A percentile compares a stretch with the other conserved stretches of the same genome.
phyloP scores from a whole-genome alignment of 495 filamentous ascomycete species.

The Stereocaulon alpinum region DNA sequence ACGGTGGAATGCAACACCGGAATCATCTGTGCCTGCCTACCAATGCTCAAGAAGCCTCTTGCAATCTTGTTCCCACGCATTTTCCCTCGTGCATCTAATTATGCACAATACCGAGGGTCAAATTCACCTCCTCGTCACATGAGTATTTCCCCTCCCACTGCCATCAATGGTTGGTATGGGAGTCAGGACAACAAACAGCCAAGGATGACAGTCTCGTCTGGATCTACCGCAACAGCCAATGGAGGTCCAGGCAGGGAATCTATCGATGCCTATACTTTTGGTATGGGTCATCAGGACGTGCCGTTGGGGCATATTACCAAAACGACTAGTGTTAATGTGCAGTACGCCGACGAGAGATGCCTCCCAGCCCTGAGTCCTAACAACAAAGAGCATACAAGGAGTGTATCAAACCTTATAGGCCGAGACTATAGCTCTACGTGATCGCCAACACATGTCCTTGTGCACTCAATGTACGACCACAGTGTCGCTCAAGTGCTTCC shows the following conservation, averaged over 20 bases:
- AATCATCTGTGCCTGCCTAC: slow-evolving; percentile 40
- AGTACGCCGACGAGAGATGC: slow-evolving; percentile 3
- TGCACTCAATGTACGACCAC: no score
- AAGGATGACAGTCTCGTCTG: background rate
- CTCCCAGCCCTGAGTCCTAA: background rate
- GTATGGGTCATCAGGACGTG: background rate
- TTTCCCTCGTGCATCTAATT: slow-evolving; percentile 16
- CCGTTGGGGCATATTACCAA: slow-evolving; percentile 12
- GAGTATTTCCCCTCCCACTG: background rate
- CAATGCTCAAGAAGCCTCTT: slow-evolving; percentile 29
- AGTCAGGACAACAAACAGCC: slow-evolving; percentile 4
- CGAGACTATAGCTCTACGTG: slow-evolving; percentile 1
- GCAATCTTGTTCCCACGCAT: slow-evolving; percentile 19
- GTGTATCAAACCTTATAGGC: slow-evolving; percentile 3
- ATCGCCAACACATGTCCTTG: background rate
- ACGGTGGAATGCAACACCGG: slow-evolving; percentile 36
- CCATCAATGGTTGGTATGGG: slow-evolving; percentile 10
- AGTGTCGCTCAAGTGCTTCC: no score
- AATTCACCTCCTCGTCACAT: background rate
- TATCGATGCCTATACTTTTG: background rate
- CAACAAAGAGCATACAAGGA: slow-evolving; percentile 4
- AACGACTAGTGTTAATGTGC: slow-evolving; percentile 4
- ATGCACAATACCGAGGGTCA: background rate
- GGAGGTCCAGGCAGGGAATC: background rate
- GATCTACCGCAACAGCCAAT: background rate